phyloP scores from a whole-genome alignment of 2,329 filamentous ascomycete genomes.

The Cryphonectria radicalis region DNA sequence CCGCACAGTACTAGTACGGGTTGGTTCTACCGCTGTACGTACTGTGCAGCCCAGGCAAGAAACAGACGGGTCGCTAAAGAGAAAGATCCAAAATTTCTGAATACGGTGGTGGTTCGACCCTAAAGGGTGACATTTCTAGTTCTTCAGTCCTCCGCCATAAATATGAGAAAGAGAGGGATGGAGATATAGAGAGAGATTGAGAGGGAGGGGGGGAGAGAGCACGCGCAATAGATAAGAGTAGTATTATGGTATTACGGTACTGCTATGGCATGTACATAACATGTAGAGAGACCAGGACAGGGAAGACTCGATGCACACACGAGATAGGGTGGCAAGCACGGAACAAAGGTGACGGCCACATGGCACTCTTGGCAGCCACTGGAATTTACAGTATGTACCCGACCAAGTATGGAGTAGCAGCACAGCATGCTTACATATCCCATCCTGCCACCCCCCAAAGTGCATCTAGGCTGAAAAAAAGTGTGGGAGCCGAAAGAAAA shows the following conservation, averaged over 20 bases:
- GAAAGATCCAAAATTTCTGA: constrained; percentile 10
- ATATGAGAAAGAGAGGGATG: too few species aligned
- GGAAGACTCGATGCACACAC: neutral
- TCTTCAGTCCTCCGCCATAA: neutral
- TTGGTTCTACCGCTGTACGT: neutral
- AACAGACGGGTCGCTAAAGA: neutral
- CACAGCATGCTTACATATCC: neutral
- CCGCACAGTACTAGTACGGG: neutral
- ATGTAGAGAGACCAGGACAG: neutral
- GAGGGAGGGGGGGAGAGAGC: neutral
- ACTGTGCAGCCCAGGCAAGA: neutral
- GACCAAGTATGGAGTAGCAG: constrained; percentile 1
- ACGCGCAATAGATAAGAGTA: neutral
- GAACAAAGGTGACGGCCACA: constrained; percentile 21
- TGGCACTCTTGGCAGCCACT: neutral
- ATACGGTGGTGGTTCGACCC: constrained; percentile 6
- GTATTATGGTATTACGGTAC: neutral
- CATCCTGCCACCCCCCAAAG: neutral
- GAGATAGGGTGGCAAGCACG: constrained; percentile 11
- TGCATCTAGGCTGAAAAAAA: neutral
- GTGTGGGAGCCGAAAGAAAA: neutral
- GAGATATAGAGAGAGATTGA: too few species aligned
- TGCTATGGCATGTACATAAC: neutral
- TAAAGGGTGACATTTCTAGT: neutral
- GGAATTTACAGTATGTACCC: neutral